Conservation (phyloP, 768 basidiomycete species). For the Trametes cingulata region DNA sequence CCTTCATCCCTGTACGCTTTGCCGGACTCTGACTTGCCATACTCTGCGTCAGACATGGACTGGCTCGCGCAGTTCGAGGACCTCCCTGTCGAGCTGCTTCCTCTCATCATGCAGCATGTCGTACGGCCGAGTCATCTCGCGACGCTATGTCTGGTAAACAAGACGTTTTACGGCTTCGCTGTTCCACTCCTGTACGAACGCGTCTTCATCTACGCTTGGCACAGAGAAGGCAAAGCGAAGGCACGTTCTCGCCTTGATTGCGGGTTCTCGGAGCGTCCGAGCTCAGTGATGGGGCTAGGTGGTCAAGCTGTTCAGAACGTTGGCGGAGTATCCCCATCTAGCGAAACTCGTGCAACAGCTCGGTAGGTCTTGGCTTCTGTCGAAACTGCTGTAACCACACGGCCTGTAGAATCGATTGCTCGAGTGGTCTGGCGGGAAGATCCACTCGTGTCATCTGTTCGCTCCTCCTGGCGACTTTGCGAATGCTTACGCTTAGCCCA, state of each 20-base stretch:
- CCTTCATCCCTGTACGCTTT: too few relatives aligned
- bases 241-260: slow-evolving; percentile 33
- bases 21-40: too few relatives aligned
- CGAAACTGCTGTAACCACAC: too few relatives aligned
- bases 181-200: slow-evolving; percentile 55
- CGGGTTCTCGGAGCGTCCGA: background rate
- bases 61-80: slow-evolving; percentile 41
- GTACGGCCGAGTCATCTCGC: slow-evolving; percentile 54
- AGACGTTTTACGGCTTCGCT: slow-evolving; percentile 53
- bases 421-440: too few relatives aligned
- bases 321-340: slow-evolving; percentile 54
- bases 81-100: slow-evolving; percentile 67
- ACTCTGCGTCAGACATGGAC: too few relatives aligned
- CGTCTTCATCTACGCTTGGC: slow-evolving; percentile 70
- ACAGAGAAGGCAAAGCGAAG: slow-evolving; percentile 62
- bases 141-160: slow-evolving; percentile 56
- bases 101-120: slow-evolving; percentile 53
- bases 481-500: slow-evolving; percentile 30
- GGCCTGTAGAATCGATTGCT: too few relatives aligned
- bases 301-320: slow-evolving; percentile 58
- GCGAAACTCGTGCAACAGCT: slow-evolving; percentile 58
- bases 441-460: too few relatives aligned
- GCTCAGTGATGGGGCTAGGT: slow-evolving; percentile 43
- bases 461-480: too few relatives aligned
- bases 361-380: slow-evolving; percentile 54